These are phyloP conservation scores for Cladorrhinum sp. DNA, from an alignment of 2,329 filamentous ascomycete genomes.

Conservation along the genomic window DNA sequence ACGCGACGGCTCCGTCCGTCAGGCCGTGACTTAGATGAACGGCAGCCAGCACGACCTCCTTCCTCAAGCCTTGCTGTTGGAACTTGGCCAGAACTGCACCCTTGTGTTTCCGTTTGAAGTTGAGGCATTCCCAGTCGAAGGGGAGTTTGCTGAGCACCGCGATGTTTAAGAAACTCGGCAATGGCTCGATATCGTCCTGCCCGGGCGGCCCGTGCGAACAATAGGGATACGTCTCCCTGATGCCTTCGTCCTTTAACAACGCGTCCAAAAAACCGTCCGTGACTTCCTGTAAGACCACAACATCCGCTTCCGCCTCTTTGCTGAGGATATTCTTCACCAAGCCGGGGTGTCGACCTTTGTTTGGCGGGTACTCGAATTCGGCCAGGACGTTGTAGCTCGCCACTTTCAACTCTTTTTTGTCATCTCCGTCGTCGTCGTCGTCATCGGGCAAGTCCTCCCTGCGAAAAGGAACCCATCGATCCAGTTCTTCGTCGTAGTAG, in stretches of 20 bases:
- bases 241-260: conserved; percentile 45
- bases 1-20: conserved; percentile 53
- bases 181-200: conserved; percentile 49
- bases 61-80: conserved; percentile 26
- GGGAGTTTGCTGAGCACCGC: conserved; percentile 55
- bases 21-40: conserved; percentile 62
- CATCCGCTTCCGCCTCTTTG: conserved; percentile 41
- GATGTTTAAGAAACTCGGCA: conserved; percentile 59
- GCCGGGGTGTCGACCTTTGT: conserved; percentile 39
- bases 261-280: conserved; percentile 60
- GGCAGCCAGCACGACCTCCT: conserved; percentile 46
- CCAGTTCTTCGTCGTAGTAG: conserved; percentile 11
- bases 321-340: conserved; percentile 45
- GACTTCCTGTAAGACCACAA: conserved; percentile 59
- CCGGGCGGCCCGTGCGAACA: conserved; percentile 55
- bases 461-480: conserved; percentile 21
- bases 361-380: conserved; percentile 48
- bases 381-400: conserved; percentile 54
- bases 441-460: neutral
- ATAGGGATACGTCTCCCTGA: conserved; percentile 52
- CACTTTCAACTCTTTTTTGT: conserved; percentile 31
- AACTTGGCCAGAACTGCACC: conserved; percentile 50
- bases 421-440: neutral
- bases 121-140: conserved; percentile 55
- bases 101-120: conserved; percentile 56